Base-by-base conservation (phyloP, 1,284 basidiomycete genomes). In the Fereydounia khargensis region DNA sequence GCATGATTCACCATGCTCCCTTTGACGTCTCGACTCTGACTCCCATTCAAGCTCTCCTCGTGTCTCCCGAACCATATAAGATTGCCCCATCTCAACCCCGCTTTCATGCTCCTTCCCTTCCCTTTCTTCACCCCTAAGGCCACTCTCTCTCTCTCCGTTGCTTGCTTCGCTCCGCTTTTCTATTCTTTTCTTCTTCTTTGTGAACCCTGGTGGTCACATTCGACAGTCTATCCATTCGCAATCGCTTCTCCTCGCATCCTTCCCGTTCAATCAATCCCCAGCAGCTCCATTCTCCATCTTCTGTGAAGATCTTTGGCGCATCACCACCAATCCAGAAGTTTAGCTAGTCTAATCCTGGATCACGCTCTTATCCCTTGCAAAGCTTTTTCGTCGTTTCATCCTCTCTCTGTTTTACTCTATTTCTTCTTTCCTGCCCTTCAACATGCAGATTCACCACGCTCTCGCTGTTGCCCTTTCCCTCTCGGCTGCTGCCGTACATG, bases 141-240 rank as follows among this genome's bases (percentile, higher is more conserved):
- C 42, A 39, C 52, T 47, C 47, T 42, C 42, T 45, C 35, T 39
- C 46, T 42, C 44, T 47, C 54, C 42, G 42, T 48, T 43, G 42
- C 42, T 4, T 16, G 8, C 20, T n/a, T 43, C 22, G 33, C 22
- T 16, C 37, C 16, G 39, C 45, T 44, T 38, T 23, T 45, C 45
- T 39, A 17, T 50, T 42, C 43, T 35, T 42, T 50, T 42, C 28
- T 50, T 54, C 35, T 27, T 18, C 10, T 9, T 27, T 40, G 57
- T 61, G 57, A 48, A 61, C 57, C 57, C 57, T 52, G 57, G 57
- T 39, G 57, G 57, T 61, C 57, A 61, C 57, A 35, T 44, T 20
- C n/a, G n/a, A n/a, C n/a, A n/a, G n/a, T n/a, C n/a, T n/a, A n/a
- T n/a, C n/a, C n/a, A n/a, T n/a, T n/a, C n/a, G n/a, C n/a, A n/a